Conservation (phyloP, 1,284 basidiomycete species). For the Puccinia horiana region DNA sequence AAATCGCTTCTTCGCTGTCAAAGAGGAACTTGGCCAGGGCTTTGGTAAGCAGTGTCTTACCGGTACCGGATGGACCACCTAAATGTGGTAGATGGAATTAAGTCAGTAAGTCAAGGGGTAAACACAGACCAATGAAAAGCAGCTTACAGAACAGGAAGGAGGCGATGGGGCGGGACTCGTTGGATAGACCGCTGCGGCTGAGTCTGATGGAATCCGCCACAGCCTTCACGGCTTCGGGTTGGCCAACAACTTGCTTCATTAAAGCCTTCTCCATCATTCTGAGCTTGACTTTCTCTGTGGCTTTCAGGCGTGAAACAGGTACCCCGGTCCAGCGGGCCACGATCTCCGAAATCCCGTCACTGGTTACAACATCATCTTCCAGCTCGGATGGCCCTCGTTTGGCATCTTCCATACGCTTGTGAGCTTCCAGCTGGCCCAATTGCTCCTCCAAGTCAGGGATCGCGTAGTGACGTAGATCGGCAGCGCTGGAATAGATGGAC, state of each 20-base stretch:
- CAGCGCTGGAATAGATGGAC: constrained; percentile 58
- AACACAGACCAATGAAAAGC: constrained; percentile 57
- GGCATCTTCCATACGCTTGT: constrained; percentile 61
- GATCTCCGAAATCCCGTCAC: constrained; percentile 64
- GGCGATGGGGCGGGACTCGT: constrained; percentile 64
- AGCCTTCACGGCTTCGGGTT: constrained; percentile 64
- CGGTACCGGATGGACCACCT: constrained; percentile 60
- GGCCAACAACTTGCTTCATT: constrained; percentile 55
- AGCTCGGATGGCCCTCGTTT: constrained; percentile 56
- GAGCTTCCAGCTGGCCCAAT: constrained; percentile 64
- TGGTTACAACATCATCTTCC: constrained; percentile 60
- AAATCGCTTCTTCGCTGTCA: constrained; percentile 64
- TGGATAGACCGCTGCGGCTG: constrained; percentile 64
- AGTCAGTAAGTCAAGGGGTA: not conserved
- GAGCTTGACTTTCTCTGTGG: constrained; percentile 60
- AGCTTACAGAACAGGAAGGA: constrained; percentile 62
- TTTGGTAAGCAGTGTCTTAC: constrained; percentile 65
- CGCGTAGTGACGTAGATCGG: constrained; percentile 88
- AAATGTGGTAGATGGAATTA: not conserved
- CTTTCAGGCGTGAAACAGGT: constrained; percentile 59
- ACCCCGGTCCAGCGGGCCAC: constrained; percentile 64
- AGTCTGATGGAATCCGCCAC: constrained; percentile 66
- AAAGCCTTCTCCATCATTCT: constrained; percentile 63
- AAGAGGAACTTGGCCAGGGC: constrained; percentile 63
- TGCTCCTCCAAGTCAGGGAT: constrained; percentile 84